phyloP scores from a whole-genome alignment of 2,329 filamentous ascomycete species.

The Uncinocarpus reesii region DNA sequence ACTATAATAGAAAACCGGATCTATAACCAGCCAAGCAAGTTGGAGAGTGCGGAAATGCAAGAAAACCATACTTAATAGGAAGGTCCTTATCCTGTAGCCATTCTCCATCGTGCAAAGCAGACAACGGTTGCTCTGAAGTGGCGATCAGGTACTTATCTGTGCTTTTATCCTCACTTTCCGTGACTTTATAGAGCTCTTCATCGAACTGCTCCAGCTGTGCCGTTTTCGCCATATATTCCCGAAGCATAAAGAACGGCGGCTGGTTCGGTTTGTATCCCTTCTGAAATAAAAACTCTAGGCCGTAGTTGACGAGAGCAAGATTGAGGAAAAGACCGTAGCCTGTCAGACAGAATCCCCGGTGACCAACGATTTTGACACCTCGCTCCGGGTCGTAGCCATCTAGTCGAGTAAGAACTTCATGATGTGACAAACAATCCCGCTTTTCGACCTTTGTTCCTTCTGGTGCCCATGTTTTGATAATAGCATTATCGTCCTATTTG shows the following conservation, averaged over 20 bases:
- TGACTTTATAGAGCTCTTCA: conserved; percentile 94
- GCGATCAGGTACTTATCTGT: conserved; percentile 78
- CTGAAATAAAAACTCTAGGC: conserved; percentile 72
- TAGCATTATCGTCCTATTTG: conserved; percentile 61
- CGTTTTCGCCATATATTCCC: conserved; percentile 94
- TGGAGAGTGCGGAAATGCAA: not conserved
- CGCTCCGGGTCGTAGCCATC: conserved; percentile 90
- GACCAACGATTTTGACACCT: conserved; percentile 86
- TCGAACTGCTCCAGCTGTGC: conserved; percentile 96
- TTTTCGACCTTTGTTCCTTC: conserved; percentile 64
- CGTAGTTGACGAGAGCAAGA: conserved; percentile 89
- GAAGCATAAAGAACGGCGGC: conserved; percentile 88
- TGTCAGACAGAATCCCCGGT: conserved; percentile 85
- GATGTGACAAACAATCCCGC: conserved; percentile 72
- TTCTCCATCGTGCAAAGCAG: conserved; percentile 82
- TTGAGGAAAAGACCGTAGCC: conserved; percentile 86
- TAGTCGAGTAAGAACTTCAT: conserved; percentile 79
- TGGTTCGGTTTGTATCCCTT: conserved; percentile 76
- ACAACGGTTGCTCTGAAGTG: conserved; percentile 90
- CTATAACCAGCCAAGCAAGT: not conserved
- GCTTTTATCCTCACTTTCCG: conserved; percentile 68
- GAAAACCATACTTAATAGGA: conserved; percentile 60
- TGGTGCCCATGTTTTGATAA: conserved; percentile 70
- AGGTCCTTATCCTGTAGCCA: conserved; percentile 79
- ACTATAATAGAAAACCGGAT: not conserved